Percentiles rank a stretch among this genome's conserved stretches.
Evolutionary conservation across 1,139 yeast genomes (phyloP).

Genomic region (Geotrichum klebahnii): DNA sequence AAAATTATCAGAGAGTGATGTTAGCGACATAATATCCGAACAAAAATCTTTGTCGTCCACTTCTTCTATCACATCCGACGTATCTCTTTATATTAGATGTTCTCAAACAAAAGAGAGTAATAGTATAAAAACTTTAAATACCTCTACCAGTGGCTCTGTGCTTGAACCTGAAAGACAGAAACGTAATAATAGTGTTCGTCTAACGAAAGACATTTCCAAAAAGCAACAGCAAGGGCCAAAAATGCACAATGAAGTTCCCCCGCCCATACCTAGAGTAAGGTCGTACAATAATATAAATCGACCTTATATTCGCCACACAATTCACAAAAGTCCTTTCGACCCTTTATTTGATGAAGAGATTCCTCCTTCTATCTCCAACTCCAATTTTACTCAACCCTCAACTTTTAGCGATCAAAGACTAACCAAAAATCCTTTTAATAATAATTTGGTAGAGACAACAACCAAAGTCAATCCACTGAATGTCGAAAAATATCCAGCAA

Average conservation of each 20-base stretch:
- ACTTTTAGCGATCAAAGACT: not conserved
- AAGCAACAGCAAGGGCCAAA: no score
- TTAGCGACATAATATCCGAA: constrained; percentile 9
- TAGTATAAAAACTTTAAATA: no score
- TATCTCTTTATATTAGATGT: not conserved
- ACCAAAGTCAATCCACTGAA: no score
- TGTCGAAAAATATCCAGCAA: no score
- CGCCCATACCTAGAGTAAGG: no score
- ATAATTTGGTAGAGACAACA: no score
- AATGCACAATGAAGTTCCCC: no score
- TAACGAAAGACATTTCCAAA: not conserved
- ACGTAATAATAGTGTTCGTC: no score
- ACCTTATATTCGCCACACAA: constrained; percentile 8
- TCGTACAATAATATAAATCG: not conserved
- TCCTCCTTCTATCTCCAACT: not conserved
- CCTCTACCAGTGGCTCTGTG: no score
- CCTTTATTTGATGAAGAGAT: not conserved
- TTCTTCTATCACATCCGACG: not conserved
- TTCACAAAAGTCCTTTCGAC: constrained; percentile 9
- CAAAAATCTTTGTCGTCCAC: constrained; percentile 9
- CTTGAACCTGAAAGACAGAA: no score
- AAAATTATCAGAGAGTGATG: constrained; percentile 1
- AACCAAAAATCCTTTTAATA: no score
- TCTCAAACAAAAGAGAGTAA: no score
- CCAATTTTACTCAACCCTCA: not conserved